Evolutionary conservation across 306 rosid genomes (phyloP).

Genomic region (Dryas octopetala): DNA sequence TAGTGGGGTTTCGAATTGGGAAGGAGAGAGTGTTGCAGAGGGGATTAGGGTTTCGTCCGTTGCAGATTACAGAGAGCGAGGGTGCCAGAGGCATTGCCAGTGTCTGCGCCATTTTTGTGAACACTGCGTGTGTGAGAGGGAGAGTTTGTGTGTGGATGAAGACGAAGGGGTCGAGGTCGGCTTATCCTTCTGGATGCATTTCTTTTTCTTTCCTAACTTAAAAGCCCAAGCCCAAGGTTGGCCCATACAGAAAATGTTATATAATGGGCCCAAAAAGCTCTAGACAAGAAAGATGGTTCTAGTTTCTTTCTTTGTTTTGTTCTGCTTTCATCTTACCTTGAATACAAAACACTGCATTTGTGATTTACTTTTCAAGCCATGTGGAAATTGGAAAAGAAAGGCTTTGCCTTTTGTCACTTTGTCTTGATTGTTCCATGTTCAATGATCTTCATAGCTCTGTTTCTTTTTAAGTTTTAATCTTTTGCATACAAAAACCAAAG

Average conservation of each 20-base stretch:
- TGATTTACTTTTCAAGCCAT: no score
- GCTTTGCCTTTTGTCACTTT: no score
- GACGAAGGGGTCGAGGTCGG: constrained; percentile 11
- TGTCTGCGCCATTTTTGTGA: constrained; percentile 62
- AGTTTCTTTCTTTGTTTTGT: no score
- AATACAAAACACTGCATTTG: no score
- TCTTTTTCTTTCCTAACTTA: not conserved
- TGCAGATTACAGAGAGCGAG: constrained; percentile 63
- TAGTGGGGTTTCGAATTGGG: constrained; percentile 36
- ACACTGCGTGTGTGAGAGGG: not conserved
- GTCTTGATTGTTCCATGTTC: no score
- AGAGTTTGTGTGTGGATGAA: constrained; percentile 22
- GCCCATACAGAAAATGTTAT: not conserved
- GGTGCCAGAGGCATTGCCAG: constrained; percentile 74
- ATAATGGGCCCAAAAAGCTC: not conserved
- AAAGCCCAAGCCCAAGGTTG: not conserved
- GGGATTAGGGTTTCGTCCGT: constrained; percentile 26
- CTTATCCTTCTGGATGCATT: not conserved
- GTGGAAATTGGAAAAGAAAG: no score
- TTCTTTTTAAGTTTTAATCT: no score
- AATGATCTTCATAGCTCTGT: no score
- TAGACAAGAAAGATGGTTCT: no score
- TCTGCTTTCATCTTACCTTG: no score
- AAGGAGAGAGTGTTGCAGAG: constrained; percentile 47
- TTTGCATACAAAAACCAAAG: no score